Percentiles rank a stretch among this genome's conserved stretches.
Conservation (phyloP, 2,329 filamentous ascomycete genomes). For the Paraphoma chrysanthemicola region DNA sequence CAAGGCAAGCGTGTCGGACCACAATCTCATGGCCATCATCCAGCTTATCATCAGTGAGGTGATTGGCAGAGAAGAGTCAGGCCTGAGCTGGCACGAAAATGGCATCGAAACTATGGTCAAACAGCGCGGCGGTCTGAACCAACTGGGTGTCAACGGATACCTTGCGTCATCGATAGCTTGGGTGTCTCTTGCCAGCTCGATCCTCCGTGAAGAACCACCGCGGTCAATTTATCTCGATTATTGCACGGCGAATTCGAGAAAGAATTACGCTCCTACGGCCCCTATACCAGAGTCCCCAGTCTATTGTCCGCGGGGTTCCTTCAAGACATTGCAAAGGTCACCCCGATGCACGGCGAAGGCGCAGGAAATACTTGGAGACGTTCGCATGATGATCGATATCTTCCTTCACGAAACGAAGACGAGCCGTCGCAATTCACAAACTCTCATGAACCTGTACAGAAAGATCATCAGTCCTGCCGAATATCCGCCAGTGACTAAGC, state of each 20-base stretch:
- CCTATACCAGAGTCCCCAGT: constrained; percentile 47
- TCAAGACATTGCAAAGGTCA: constrained; percentile 35
- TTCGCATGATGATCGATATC: constrained; percentile 39
- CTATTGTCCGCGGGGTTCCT: constrained; percentile 36
- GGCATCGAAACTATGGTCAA: constrained; percentile 42
- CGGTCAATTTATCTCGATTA: constrained; percentile 35
- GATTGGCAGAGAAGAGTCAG: constrained; percentile 32
- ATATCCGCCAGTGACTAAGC: constrained; percentile 21
- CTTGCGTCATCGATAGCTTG: constrained; percentile 42
- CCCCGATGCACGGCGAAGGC: constrained; percentile 16
- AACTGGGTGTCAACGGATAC: constrained; percentile 39
- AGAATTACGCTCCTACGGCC: constrained; percentile 20
- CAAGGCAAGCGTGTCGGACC: constrained; percentile 32
- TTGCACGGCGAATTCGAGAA: constrained; percentile 18
- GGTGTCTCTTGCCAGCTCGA: constrained; percentile 40
- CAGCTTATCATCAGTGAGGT: constrained; percentile 46
- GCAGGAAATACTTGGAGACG: constrained; percentile 33
- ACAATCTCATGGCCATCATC: constrained; percentile 44
- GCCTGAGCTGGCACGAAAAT: constrained; percentile 31
- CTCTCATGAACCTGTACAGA: constrained; percentile 24
- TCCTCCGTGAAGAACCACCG: constrained; percentile 39
- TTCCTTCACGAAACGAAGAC: constrained; percentile 31
- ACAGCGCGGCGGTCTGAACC: constrained; percentile 41
- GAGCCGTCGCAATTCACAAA: constrained; percentile 21
- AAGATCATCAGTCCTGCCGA: constrained; percentile 22